Evolutionary conservation across 2,329 filamentous ascomycete species (phyloP), one percentile per base, ranked within the genome.

Genomic region (Neonectria coccinea): DNA sequence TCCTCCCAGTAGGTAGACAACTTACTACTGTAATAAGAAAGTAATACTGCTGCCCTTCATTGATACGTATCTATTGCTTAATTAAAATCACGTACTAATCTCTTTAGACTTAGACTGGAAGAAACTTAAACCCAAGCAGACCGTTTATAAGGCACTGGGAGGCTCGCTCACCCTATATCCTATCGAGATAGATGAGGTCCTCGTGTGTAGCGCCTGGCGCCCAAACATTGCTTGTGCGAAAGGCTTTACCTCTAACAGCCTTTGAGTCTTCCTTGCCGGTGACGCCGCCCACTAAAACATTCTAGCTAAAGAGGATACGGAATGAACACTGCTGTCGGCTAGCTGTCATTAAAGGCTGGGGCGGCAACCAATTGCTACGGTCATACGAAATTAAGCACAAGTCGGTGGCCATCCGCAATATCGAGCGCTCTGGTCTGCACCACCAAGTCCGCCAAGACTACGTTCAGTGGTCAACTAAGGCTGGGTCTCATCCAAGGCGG

Each of bases 211-310:
- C 2, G 58, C 33, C 3, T 74, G 62, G 42, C 59, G 70, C 7
- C 72, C 67, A 3, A 71, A 52, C 41, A 71, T 73, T 12, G 52
- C 66, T 6, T n/a, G 71, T 3, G 66, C 72, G 7, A 8, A 27
- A n/a, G 41, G 25, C 36, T 57, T 2, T 57, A 61, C 58, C 6
- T 47, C 31, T 3, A 81, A 78, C 22, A 33, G 54, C 42, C 73
- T 80, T 5, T 77, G 80, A 6, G 75, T 81, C 1, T 67, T 77
- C 9, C 61, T 77, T 2, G 71, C 76, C 6, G 78, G 78, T 20
- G 78, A 80, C 62, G 73, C 78, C 4, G 78, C 78, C 10, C 78
- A 80, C 44, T 74, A 77, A 5, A 77, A 79, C 58, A 74, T 70
- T 27, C 78, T 78, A 0, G 72, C 70, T 12, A n/a, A n/a, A 77